Evolutionary conservation across 441 rosid species (phyloP), one percentile per base, ranked within the genome.

Genomic region (Syzygium syzygioides): DNA sequence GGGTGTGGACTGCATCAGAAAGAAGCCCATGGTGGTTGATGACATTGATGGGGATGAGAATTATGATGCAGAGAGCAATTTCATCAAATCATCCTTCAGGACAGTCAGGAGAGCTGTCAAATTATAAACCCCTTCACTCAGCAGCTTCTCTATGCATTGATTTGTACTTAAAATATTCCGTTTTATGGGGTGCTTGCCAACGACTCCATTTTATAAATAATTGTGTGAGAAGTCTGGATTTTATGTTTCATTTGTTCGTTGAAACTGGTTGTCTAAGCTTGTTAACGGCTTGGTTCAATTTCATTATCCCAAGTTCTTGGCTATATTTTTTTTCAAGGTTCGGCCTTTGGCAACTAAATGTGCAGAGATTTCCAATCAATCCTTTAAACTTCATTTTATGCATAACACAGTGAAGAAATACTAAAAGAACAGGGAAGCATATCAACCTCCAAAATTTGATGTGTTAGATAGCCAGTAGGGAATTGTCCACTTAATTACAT

Each of bases 1-100:
- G 90, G 97, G 98, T 55, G 97, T 95, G 56, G 97, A 96, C 88
- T 94, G 96, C 92, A 96, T 96, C 88, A 93, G 93, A 91, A 95
- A 94, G 95, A 97, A 94, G 92, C 96, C 96, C 4, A 87, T 91
- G 89, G 96, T 96, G 55, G 89, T 91, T 62, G 87, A 93, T 85
- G 97, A 96, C 25, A 98, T 93, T 86, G 93, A 95, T 59, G 88
- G 86, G 80, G 87, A 91, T 60, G 95, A 92, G 86, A 90, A 92
- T 32, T 87, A 86, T 55, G 93, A 91, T 84, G 91, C 89, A 56
- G 92, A 94, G 89, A 94, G 92, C 94, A 94, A 91, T 92, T 92
- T 96, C 93, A 93, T 94, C 91, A 93, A 91, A 90, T 95, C 98
- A 91, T 94, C 99, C 88, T 90, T 97, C 91, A 94, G 93, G 93